Evolutionary conservation across 805 yeast genomes (phyloP).

Genomic region (Yarrowia hollandica): DNA sequence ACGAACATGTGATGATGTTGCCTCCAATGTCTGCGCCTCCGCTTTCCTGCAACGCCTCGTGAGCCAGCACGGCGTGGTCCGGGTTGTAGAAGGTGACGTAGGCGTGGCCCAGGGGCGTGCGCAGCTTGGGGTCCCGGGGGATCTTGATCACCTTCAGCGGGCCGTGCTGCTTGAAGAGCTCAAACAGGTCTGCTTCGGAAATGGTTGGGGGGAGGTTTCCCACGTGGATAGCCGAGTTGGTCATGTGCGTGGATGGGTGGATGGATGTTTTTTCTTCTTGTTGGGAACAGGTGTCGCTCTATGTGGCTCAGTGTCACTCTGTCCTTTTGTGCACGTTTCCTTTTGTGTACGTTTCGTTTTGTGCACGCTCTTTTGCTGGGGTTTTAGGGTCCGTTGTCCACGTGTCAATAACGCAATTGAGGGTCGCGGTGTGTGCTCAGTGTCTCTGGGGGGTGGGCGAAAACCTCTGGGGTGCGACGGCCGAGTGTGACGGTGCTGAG

Average conservation of each 20-base stretch:
- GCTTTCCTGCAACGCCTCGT: background rate
- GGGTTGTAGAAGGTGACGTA: conserved; percentile 79
- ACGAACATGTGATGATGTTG: background rate
- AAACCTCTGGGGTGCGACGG: no score
- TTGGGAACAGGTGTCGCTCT: no score
- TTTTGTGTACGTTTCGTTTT: no score
- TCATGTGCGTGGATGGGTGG: background rate
- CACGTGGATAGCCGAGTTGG: conserved; percentile 53
- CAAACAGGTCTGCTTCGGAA: conserved; percentile 64
- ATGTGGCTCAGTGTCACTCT: no score
- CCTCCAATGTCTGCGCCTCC: background rate
- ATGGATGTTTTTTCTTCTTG: no score
- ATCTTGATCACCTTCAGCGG: conserved; percentile 85
- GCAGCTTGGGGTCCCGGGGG: conserved; percentile 86
- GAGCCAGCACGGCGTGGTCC: conserved; percentile 39
- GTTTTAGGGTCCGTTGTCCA: no score
- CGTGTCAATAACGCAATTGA: no score
- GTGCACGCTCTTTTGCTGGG: no score
- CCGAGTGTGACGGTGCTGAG: no score
- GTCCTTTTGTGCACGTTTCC: no score
- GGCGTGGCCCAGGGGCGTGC: conserved; percentile 87
- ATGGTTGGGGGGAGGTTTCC: conserved; percentile 78
- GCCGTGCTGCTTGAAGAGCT: conserved; percentile 70
- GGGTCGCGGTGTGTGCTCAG: no score
- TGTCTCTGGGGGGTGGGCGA: no score